Percentiles rank a stretch among this genome's conserved stretches.
phyloP scores from a whole-genome alignment of 73 alveolate genomes.

The Paramecium pentaurelia region DNA sequence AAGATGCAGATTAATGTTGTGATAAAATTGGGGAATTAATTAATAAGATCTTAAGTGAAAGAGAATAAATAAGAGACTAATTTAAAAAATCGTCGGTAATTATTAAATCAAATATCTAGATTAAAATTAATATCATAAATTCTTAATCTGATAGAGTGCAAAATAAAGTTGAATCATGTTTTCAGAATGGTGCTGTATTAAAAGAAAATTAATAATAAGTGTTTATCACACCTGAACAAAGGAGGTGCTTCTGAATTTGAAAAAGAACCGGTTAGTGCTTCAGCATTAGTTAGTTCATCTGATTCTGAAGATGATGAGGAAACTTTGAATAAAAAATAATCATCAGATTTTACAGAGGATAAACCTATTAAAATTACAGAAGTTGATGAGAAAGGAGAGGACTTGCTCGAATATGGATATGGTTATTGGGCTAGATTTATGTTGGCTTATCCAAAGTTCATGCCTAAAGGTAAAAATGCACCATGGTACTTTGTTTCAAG shows the following conservation, averaged over 20 bases:
- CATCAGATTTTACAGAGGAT: not conserved
- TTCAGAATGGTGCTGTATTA: not conserved
- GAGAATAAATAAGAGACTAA: not conserved
- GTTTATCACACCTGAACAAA: not conserved
- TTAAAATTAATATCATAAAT: slow-evolving; percentile 2
- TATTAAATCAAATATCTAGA: not conserved
- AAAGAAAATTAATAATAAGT: not conserved
- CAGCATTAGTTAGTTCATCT: not conserved
- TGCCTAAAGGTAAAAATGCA: not conserved
- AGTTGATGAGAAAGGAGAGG: not conserved
- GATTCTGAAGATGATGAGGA: slow-evolving; percentile 47
- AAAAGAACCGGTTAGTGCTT: slow-evolving; percentile 1
- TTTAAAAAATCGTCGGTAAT: not conserved
- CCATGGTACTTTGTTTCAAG: slow-evolving; percentile 7
- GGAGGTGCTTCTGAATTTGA: not conserved
- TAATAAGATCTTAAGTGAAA: not conserved
- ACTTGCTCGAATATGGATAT: not conserved
- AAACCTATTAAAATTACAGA: not conserved
- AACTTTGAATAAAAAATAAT: not conserved
- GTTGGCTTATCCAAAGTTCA: not conserved
- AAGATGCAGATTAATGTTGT: slow-evolving; percentile 3
- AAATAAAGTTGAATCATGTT: not conserved
- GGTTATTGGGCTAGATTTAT: not conserved
- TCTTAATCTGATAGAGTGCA: not conserved
- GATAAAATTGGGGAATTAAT: not conserved